phyloP scores from a whole-genome alignment of 495 filamentous ascomycete genomes.

The Clohesyomyces aquaticus region DNA sequence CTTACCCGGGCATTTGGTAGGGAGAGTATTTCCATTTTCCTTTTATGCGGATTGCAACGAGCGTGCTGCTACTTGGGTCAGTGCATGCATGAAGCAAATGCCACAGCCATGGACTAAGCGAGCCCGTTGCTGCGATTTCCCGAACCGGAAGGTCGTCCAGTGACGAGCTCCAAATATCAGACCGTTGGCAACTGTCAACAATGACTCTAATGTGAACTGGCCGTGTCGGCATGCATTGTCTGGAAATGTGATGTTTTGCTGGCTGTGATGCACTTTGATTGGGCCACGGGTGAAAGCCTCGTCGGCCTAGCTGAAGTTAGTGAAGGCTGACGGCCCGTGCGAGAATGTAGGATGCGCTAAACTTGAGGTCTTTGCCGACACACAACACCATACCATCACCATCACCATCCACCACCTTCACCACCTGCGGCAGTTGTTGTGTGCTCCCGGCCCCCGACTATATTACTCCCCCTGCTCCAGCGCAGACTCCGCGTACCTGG shows the following conservation, averaged over 20 bases:
- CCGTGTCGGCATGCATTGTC: not conserved
- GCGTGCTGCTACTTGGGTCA: constrained; percentile 7
- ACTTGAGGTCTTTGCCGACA: not conserved
- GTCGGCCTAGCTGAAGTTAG: not conserved
- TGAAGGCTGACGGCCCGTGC: not conserved
- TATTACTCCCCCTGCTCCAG: constrained; percentile 2
- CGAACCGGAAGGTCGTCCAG: not conserved
- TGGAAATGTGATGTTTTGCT: not conserved
- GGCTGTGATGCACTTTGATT: constrained; percentile 10
- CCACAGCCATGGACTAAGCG: not conserved
- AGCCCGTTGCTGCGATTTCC: not conserved
- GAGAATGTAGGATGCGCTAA: not conserved
- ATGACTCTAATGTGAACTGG: too few species aligned
- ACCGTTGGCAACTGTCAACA: too few species aligned
- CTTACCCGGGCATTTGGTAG: not conserved
- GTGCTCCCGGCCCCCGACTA: too few species aligned
- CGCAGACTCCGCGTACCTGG: constrained; percentile 16
- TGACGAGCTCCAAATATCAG: not conserved
- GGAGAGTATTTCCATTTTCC: not conserved
- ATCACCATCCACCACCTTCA: constrained; percentile 5
- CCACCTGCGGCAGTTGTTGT: too few species aligned
- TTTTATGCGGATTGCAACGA: constrained; percentile 6
- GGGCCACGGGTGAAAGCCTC: not conserved
- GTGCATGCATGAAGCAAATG: constrained; percentile 15
- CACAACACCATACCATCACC: constrained; percentile 7